Evolutionary conservation across 2,329 filamentous ascomycete species (phyloP), one percentile per base, ranked within the genome.

Genomic region (Ascochyta rabiei): DNA sequence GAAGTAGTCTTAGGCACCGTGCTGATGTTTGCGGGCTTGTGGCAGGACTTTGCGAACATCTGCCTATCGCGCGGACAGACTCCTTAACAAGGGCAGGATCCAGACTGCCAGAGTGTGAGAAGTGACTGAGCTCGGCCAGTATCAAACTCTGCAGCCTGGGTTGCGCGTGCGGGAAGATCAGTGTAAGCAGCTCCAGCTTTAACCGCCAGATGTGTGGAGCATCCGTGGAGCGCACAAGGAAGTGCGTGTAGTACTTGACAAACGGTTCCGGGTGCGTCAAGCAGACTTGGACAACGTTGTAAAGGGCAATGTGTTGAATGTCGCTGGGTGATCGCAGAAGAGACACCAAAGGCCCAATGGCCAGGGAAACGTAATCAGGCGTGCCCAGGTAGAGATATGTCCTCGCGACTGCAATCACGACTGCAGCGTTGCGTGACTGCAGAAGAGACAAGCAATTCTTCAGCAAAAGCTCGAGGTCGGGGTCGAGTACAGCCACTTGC

Each of bases 231-330:
- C 88, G 87, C 47, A 99, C 85, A 10, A 99, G 82, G 72, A 99
- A 99, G 76, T 96, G 95, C 30, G 89, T 90, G 16, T 89, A 86
- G 69, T 96, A 93, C 69, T 86, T 89, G 51, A 93, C 89, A 72
- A 99, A 99, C n/a, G 88, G 84, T 34, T 84, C 80, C 0, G 95
- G 91, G 15, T 86, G 82, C 24, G 82, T 80, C 10, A 98, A 81
- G 67, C 91, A 95, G 39, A 99, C 90, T n/a, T 91, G 89, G 10
- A 97, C 92, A 55, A 98, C 93, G 71, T 98, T 97, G 80, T 93
- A 93, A 16, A 99, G 83, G 1, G 91, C 93, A 34, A 96, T 84
- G 69, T 96, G 88, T 70, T 96, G 89, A 46, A 96, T 91, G 70
- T 98, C 93, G 56, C 90, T 86, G 0, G 92, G 87, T 12, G 90